Evolutionary conservation across 2,329 filamentous ascomycete genomes (phyloP).

Genomic region (Aspergillus novoparasiticus): DNA sequence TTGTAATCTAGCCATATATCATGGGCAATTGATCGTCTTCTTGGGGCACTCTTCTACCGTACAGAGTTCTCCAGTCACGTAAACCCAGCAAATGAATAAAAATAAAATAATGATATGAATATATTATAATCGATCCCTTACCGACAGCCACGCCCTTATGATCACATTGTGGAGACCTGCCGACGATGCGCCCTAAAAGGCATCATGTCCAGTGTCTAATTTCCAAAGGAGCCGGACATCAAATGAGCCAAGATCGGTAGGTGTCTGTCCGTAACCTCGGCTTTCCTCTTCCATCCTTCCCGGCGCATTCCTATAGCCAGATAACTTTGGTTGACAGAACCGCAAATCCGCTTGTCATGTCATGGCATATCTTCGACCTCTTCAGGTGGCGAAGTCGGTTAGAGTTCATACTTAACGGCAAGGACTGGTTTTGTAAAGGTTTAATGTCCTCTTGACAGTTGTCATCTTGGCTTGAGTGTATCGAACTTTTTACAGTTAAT

Average conservation of each 20-base stretch:
- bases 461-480: not conserved
- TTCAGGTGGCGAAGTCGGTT: not conserved
- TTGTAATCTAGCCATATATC: not conserved
- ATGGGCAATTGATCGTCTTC: not conserved
- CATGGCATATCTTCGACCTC: not conserved
- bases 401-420: not conserved
- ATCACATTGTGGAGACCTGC: not conserved
- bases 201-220: not conserved
- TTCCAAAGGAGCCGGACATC: not conserved
- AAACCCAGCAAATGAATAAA: not conserved
- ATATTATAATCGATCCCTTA: not conserved
- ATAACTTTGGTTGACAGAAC: not conserved
- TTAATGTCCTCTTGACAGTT: not conserved
- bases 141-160: not conserved
- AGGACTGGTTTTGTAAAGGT: not conserved
- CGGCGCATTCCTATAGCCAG: conserved; percentile 5
- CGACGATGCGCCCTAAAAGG: not conserved
- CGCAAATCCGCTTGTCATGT: not conserved
- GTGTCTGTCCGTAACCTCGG: conserved; percentile 9
- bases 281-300: conserved; percentile 22
- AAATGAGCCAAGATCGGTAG: conserved; percentile 1
- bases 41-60: not conserved
- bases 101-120: not conserved
- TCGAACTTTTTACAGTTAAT: not conserved
- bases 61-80: not conserved